Percentiles rank a stretch among this genome's conserved stretches.
Conservation (phyloP, 306 rosid species). For the Cicer arietinum region DNA sequence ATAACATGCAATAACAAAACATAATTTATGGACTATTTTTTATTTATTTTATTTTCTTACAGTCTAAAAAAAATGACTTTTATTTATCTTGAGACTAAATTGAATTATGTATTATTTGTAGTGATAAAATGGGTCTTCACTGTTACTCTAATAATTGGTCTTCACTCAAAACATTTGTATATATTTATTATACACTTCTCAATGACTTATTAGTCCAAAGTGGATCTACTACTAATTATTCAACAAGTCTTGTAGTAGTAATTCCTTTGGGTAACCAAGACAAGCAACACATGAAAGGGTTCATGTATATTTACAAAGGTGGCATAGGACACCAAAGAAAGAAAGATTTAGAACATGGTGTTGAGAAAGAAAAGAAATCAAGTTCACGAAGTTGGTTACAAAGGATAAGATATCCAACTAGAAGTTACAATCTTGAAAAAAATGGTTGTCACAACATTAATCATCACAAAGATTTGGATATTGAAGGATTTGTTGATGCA, state of each 20-base stretch:
- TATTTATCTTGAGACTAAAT: too few species aligned
- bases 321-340: conserved; percentile 52
- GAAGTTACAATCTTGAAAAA: conserved; percentile 14
- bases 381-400: conserved; percentile 61
- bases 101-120: too few species aligned
- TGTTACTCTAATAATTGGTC: not conserved
- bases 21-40: too few species aligned
- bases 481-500: conserved; percentile 48
- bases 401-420: conserved; percentile 47
- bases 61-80: too few species aligned
- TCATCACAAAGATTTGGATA: conserved; percentile 21
- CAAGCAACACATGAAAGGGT: conserved; percentile 60
- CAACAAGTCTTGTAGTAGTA: not conserved
- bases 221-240: conserved; percentile 42
- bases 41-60: too few species aligned
- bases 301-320: conserved; percentile 70
- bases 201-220: conserved; percentile 38
- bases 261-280: conserved; percentile 57
- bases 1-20: too few species aligned
- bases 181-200: conserved; percentile 32
- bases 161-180: conserved; percentile 27
- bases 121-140: too few species aligned
- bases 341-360: conserved; percentile 37
- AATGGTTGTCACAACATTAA: conserved; percentile 9
- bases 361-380: conserved; percentile 50